Evolutionary conservation across 192 early-diverging fungal species (phyloP), one percentile per base, ranked within the genome.

Genomic region (Coemansia sp.): DNA sequence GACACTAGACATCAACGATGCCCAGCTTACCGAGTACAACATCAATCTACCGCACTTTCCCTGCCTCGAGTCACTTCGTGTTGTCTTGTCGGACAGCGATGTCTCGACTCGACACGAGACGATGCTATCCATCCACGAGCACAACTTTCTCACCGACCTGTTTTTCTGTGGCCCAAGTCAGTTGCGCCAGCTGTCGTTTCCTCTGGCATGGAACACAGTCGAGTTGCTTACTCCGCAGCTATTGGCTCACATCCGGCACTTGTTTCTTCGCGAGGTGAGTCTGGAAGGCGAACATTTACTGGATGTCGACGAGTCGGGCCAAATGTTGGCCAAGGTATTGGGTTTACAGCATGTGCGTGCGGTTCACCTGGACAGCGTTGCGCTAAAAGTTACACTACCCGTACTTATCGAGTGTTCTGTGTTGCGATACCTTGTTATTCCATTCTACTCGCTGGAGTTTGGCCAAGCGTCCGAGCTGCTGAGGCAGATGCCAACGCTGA

Each of bases 141-240:
- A 69, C 43, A 62, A 27, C 41, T 69, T 60, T 34, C 41, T 69
- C 29, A 62, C 41, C 12, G 68, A 69, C 16, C 31, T 69, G 24
- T 69, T 69, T 29, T 62, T 69, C 58, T 29, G 11, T 33, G 27
- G 20, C 29, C 40, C 57, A 8, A 31, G 15, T 18, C 41, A 22
- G 3, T 16, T 43, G 18, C 55, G 58, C n/a, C 24, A 33, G 24
- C 41, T 62, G n/a, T 24, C 36, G n/a, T 33, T 69, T 22, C 68
- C 68, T 40, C 34, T 69, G 31, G 57, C 68, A 41, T 69, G 68
- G 68, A 44, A 69, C 40, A 52, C 58, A 5, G 68, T 69, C 20
- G 68, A 69, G 68, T 8, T 69, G 12, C 68, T 69, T 11, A 47
- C 41, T 27, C 53, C 68, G 13, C 15, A 18, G 15, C 58, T 62